These are phyloP conservation scores for Colletotrichum somersetense DNA, from an alignment of 2,329 filamentous ascomycete species.

Conservation along the genomic window DNA sequence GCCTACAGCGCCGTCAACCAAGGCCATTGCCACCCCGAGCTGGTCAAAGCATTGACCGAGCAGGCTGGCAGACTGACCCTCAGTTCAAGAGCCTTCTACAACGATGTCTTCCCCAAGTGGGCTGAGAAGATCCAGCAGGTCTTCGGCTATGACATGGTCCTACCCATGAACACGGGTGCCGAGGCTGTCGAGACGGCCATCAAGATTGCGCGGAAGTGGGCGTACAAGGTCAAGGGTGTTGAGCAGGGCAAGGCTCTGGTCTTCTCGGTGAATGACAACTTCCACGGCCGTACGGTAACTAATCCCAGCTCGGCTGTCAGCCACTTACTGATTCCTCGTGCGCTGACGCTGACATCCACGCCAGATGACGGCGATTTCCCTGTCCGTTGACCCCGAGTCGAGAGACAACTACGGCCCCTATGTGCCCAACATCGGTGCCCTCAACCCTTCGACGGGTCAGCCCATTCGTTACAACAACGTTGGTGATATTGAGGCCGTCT, in stretches of 20 bases:
- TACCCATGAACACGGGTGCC: constrained; percentile 98
- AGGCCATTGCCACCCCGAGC: constrained; percentile 96
- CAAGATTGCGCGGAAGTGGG: constrained; percentile 98
- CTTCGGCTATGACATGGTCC: constrained; percentile 97
- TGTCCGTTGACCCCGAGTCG: constrained; percentile 95
- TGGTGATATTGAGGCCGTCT: constrained; percentile 80
- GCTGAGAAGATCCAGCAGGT: constrained; percentile 90
- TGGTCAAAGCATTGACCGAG: constrained; percentile 89
- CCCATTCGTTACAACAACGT: constrained; percentile 89
- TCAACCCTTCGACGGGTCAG: constrained; percentile 79
- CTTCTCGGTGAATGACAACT: constrained; percentile 90
- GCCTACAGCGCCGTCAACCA: constrained; percentile 99
- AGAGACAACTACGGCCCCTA: constrained; percentile 98
- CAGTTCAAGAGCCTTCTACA: constrained; percentile 96
- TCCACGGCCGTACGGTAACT: constrained; percentile 92
- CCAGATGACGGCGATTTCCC: constrained; percentile 88
- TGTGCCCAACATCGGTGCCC: constrained; percentile 86
- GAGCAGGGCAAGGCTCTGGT: constrained; percentile 86
- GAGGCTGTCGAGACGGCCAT: constrained; percentile 96
- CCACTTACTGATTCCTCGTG: background rate
- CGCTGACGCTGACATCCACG: constrained; percentile 39
- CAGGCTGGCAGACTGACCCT: constrained; percentile 92
- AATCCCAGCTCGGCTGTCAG: constrained; percentile 3
- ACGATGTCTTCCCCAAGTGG: constrained; percentile 97
- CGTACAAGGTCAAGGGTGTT: constrained; percentile 95